Percentiles rank a stretch among this genome's conserved stretches.
These are phyloP conservation scores for Picea engelmannii DNA, from an alignment of 83 land plant genomes.

Conservation along the genomic window DNA sequence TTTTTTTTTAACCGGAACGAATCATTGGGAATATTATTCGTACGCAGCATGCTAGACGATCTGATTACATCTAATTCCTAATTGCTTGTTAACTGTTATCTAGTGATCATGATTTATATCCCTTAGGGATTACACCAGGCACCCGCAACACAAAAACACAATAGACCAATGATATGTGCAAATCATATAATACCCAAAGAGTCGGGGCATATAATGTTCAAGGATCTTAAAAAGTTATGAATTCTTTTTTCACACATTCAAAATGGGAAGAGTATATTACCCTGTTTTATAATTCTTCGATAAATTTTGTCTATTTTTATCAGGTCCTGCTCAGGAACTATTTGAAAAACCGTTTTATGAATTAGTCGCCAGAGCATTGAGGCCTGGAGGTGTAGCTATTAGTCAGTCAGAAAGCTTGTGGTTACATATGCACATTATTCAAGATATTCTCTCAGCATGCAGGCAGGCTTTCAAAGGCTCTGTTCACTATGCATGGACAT, in stretches of 20 bases:
- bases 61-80: not conserved
- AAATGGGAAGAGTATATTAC: not conserved
- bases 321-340: slow-evolving; percentile 95
- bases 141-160: not conserved
- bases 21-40: not conserved
- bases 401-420: slow-evolving; percentile 99
- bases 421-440: slow-evolving; percentile 94
- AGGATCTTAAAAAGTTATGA: not conserved
- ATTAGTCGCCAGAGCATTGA: slow-evolving; percentile 81
- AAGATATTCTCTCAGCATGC: slow-evolving; percentile 81
- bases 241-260: not conserved
- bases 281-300: not conserved
- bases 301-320: slow-evolving; percentile 10
- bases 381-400: slow-evolving; percentile 97
- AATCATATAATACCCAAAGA: not conserved
- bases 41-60: not conserved
- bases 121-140: not conserved
- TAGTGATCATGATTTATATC: not conserved
- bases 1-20: not conserved
- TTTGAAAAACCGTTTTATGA: slow-evolving; percentile 96
- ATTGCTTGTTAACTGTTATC: not conserved
- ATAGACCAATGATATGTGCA: not conserved
- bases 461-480: slow-evolving; percentile 93
- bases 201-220: not conserved
- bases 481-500: slow-evolving; percentile 98